Conservation (phyloP, 805 yeast genomes). For the Lipomyces yamanashiensis region DNA sequence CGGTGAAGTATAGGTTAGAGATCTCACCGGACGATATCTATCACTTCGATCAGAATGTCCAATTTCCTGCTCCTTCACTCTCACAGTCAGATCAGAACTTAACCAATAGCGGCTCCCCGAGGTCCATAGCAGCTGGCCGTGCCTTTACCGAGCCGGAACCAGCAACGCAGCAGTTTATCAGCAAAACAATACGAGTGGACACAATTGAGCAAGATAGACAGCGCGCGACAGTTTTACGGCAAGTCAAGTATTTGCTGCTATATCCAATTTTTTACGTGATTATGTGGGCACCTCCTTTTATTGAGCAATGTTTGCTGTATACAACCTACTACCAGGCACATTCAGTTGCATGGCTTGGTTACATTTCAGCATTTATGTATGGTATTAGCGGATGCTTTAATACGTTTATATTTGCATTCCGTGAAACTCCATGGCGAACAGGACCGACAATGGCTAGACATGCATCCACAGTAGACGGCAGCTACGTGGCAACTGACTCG, state of each 20-base stretch:
- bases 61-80: neutral
- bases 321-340: conserved; percentile 54
- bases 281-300: conserved; percentile 81
- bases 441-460: neutral
- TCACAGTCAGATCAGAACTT: neutral
- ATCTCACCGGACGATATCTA: conserved; percentile 5
- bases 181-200: conserved; percentile 20
- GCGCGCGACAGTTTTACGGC: conserved; percentile 70
- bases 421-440: conserved; percentile 76
- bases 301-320: conserved; percentile 63
- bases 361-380: conserved; percentile 74
- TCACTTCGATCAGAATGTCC: conserved; percentile 6
- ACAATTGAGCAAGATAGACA: conserved; percentile 35
- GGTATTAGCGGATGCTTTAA: conserved; percentile 83
- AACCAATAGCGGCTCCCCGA: neutral
- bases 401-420: conserved; percentile 69
- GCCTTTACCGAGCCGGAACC: neutral
- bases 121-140: neutral
- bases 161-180: conserved; percentile 6
- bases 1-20: neutral
- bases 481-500: neutral
- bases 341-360: conserved; percentile 65
- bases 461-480: neutral
- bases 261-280: conserved; percentile 83
- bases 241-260: conserved; percentile 76